Evolutionary conservation across 768 basidiomycete species (phyloP).

Genomic region (Psilocybe sp.): DNA sequence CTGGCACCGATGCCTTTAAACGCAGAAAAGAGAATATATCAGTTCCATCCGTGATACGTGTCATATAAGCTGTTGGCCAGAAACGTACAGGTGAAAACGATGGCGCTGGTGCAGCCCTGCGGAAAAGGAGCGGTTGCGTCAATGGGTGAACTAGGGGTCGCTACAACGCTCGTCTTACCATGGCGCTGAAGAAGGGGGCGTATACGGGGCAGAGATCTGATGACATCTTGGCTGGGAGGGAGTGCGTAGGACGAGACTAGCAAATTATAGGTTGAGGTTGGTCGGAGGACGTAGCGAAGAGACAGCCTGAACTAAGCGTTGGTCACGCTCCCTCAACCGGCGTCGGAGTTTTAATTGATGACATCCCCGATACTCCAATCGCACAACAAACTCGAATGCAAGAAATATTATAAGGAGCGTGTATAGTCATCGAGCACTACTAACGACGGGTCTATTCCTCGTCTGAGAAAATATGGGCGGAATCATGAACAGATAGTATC

Average conservation of each 20-base stretch:
- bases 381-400: neutral
- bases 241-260: slow-evolving; percentile 4
- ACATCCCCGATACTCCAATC: slow-evolving; percentile 4
- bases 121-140: slow-evolving; percentile 16
- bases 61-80: neutral
- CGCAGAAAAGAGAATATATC: slow-evolving; percentile 3
- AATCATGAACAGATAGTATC: slow-evolving; percentile 13
- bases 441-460: slow-evolving; percentile 17
- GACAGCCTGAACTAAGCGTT: neutral
- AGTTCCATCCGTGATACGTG: neutral
- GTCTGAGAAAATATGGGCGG: slow-evolving; percentile 9
- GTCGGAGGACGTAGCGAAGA: slow-evolving; percentile 16
- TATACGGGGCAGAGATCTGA: slow-evolving; percentile 86
- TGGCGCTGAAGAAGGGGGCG: slow-evolving; percentile 96
- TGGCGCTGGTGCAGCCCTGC: slow-evolving; percentile 96
- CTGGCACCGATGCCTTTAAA: slow-evolving; percentile 79
- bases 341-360: slow-evolving; percentile 15
- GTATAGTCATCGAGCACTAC: slow-evolving; percentile 4
- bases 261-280: slow-evolving; percentile 11
- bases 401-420: slow-evolving; percentile 16
- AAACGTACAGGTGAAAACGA: slow-evolving; percentile 93
- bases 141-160: neutral
- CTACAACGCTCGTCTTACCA: slow-evolving; percentile 52
- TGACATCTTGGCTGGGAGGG: slow-evolving; percentile 13
- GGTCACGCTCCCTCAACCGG: slow-evolving; percentile 1